Percentiles rank a stretch among this genome's conserved stretches.
Conservation (phyloP, 805 yeast genomes). For the Saccharomycopsis capsularis region DNA sequence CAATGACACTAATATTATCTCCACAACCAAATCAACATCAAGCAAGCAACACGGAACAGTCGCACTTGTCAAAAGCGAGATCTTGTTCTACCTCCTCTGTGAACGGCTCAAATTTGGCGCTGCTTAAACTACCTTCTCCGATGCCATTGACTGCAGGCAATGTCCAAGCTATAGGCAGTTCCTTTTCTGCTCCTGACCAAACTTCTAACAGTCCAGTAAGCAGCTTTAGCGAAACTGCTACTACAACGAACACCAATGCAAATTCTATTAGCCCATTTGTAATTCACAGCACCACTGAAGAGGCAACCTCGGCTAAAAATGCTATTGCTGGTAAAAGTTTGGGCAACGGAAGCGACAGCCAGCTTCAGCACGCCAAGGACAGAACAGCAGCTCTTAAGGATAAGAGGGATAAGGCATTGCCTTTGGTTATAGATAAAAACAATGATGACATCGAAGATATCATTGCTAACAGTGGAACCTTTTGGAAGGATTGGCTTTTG, state of each 20-base stretch:
- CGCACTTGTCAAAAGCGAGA: no score
- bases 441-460: constrained; percentile 20
- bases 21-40: constrained; percentile 1
- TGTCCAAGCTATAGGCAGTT: not conserved
- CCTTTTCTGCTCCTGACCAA: not conserved
- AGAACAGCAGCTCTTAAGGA: no score
- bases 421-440: constrained; percentile 19
- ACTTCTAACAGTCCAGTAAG: not conserved
- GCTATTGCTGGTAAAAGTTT: not conserved
- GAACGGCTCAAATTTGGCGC: no score
- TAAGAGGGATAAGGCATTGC: constrained; percentile 9
- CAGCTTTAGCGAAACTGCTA: no score
- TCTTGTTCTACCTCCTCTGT: no score
- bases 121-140: no score
- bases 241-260: not conserved
- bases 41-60: not conserved
- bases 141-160: not conserved
- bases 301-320: no score
- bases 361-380: no score
- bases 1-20: not conserved
- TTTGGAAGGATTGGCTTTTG: constrained; percentile 19
- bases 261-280: not conserved
- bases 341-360: not conserved
- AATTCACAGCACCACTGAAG: no score
- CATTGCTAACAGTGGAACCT: constrained; percentile 10